A percentile compares a stretch with the other conserved stretches of the same genome.
These are phyloP conservation scores for Xylariaceae sp. DNA, from an alignment of 2,329 filamentous ascomycete genomes.

Conservation along the genomic window DNA sequence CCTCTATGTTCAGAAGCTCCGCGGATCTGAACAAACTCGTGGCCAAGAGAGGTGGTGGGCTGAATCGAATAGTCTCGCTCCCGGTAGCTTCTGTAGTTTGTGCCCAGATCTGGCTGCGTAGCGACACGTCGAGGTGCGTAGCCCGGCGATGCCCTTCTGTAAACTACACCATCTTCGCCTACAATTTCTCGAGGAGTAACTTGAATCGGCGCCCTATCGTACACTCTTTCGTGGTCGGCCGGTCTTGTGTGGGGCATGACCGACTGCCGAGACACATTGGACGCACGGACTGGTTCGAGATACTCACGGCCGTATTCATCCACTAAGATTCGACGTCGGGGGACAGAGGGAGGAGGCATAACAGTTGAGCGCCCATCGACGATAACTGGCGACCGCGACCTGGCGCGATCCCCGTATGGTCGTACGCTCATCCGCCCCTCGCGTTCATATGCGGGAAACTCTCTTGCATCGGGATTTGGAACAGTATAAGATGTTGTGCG, in stretches of 20 bases:
- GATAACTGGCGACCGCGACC: slow-evolving; percentile 44
- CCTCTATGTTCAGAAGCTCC: slow-evolving; percentile 36
- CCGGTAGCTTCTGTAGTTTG: slow-evolving; percentile 50
- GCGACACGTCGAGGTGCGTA: slow-evolving; percentile 51
- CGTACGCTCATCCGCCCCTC: slow-evolving; percentile 45
- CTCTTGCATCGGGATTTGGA: slow-evolving; percentile 37
- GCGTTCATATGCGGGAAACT: slow-evolving; percentile 39
- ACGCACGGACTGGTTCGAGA: slow-evolving; percentile 46
- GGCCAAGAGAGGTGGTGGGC: slow-evolving; percentile 36
- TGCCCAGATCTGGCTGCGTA: slow-evolving; percentile 55
- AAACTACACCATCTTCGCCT: slow-evolving; percentile 46
- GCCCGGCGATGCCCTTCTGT: slow-evolving; percentile 46
- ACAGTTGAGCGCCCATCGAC: slow-evolving; percentile 41
- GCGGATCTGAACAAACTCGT: slow-evolving; percentile 46
- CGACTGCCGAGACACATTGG: slow-evolving; percentile 42
- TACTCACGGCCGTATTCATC: slow-evolving; percentile 83
- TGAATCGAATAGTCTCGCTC: slow-evolving; percentile 54
- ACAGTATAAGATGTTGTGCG: slow-evolving; percentile 39
- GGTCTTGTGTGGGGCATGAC: slow-evolving; percentile 40
- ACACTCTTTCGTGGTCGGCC: slow-evolving; percentile 60
- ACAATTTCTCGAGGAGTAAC: slow-evolving; percentile 45
- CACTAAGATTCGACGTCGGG: slow-evolving; percentile 64
- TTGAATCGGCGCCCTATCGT: slow-evolving; percentile 57
- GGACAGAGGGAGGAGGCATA: slow-evolving; percentile 46
- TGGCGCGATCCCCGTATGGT: slow-evolving; percentile 43